Evolutionary conservation across 805 yeast species (phyloP).

Genomic region (Lipomyces yamanashiensis): DNA sequence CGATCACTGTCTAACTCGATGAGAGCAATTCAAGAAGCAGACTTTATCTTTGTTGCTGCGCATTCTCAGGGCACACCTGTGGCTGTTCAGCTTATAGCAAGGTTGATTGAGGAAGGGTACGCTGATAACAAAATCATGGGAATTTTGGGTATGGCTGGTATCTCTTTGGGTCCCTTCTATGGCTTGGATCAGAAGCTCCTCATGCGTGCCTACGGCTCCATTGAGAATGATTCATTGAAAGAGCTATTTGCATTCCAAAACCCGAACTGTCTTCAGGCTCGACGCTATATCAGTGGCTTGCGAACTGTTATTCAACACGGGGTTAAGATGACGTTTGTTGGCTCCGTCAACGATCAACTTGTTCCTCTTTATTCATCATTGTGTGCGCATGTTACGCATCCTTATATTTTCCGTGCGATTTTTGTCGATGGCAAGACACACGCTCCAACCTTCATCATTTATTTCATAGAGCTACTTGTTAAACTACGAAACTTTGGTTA

Average conservation of each 20-base stretch:
- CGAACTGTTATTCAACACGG: slow-evolving; percentile 67
- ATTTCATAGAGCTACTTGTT: slow-evolving; percentile 76
- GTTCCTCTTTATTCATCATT: slow-evolving; percentile 90
- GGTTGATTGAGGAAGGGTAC: slow-evolving; percentile 65
- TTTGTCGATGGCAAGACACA: slow-evolving; percentile 72
- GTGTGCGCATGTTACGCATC: slow-evolving; percentile 82
- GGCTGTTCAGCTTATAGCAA: slow-evolving; percentile 75
- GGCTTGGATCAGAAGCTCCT: slow-evolving; percentile 85
- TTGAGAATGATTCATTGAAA: slow-evolving; percentile 82
- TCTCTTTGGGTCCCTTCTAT: slow-evolving; percentile 90
- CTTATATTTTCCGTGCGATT: slow-evolving; percentile 86
- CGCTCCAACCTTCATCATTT: slow-evolving; percentile 78
- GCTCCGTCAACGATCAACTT: slow-evolving; percentile 90
- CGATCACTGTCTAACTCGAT: slow-evolving; percentile 71
- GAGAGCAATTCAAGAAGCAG: slow-evolving; percentile 61
- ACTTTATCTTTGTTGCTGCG: slow-evolving; percentile 86
- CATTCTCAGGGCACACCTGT: slow-evolving; percentile 98
- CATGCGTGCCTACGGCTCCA: slow-evolving; percentile 85
- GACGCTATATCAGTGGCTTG: slow-evolving; percentile 69
- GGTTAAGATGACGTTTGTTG: slow-evolving; percentile 79
- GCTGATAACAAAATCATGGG: slow-evolving; percentile 57
- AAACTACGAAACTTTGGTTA: slow-evolving; percentile 75
- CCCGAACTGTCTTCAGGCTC: slow-evolving; percentile 70
- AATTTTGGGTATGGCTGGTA: slow-evolving; percentile 91
- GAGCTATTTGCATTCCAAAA: slow-evolving; percentile 90